Conservation (phyloP, 2,329 filamentous ascomycete genomes). For the Cytospora piceicola region DNA sequence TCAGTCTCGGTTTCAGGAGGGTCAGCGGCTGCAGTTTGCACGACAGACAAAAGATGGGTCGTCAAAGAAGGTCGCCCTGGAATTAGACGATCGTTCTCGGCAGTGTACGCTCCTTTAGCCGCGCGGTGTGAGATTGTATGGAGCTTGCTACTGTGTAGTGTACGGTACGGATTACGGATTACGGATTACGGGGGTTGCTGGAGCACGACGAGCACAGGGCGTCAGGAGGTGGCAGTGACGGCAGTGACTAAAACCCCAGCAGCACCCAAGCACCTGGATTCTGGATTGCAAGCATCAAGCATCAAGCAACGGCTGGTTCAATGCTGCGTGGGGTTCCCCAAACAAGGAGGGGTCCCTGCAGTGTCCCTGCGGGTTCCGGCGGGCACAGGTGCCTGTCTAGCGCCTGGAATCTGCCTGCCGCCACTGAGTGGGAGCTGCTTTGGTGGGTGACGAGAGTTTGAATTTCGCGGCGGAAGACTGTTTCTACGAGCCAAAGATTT, state of each 20-base stretch:
- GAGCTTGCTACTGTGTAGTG: slow-evolving; percentile 4
- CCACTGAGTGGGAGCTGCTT: not conserved
- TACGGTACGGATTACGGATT: no score
- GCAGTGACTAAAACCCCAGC: slow-evolving; percentile 24
- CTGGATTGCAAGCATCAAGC: slow-evolving; percentile 1
- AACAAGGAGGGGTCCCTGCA: slow-evolving; percentile 9
- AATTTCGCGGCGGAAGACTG: not conserved
- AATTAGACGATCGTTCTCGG: not conserved
- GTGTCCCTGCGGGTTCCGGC: not conserved
- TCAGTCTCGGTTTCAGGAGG: slow-evolving; percentile 10
- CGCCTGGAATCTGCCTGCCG: slow-evolving; percentile 8
- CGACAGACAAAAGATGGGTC: slow-evolving; percentile 2
- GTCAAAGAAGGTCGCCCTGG: slow-evolving; percentile 10
- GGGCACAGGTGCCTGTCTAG: not conserved
- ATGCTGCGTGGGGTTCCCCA: slow-evolving; percentile 14
- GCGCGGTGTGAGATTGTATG: slow-evolving; percentile 11
- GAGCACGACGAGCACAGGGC: not conserved
- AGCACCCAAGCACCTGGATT: not conserved
- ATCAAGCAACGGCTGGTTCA: not conserved
- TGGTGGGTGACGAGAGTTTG: slow-evolving; percentile 14
- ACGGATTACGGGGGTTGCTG: not conserved
- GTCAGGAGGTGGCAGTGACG: slow-evolving; percentile 34
- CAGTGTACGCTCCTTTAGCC: not conserved
- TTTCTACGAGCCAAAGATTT: not conserved
- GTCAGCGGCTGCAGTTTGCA: slow-evolving; percentile 4